phyloP scores from a whole-genome alignment of 306 rosid species.

The Rubus parviflorus region DNA sequence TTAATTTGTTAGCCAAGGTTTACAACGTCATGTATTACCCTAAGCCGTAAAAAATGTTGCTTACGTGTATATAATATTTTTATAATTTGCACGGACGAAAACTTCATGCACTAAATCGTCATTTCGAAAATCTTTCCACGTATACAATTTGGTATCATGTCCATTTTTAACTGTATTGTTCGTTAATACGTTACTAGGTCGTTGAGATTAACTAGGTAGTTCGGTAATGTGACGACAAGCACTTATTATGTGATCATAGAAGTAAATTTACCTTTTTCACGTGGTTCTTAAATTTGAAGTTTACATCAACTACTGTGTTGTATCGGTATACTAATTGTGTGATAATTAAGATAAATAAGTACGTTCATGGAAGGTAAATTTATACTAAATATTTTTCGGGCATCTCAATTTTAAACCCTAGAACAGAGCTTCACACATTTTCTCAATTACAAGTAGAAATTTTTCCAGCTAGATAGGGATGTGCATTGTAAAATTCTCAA shows the following conservation, averaged over 20 bases:
- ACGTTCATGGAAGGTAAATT: no score
- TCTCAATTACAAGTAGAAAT: not conserved
- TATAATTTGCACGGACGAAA: not conserved
- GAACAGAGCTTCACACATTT: not conserved
- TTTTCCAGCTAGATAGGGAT: no score
- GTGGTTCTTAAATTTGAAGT: not conserved
- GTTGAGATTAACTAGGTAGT: not conserved
- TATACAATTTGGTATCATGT: not conserved
- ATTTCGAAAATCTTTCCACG: not conserved
- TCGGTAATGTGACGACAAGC: not conserved
- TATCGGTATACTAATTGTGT: not conserved
- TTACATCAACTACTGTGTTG: not conserved
- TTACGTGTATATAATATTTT: not conserved
- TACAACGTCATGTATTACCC: not conserved
- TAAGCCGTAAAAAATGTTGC: not conserved
- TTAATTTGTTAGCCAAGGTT: not conserved
- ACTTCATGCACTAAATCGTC: not conserved
- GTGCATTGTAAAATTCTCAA: no score
- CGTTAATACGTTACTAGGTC: not conserved
- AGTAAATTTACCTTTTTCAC: not conserved
- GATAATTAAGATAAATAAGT: not conserved
- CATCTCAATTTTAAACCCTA: not conserved
- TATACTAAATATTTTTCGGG: no score
- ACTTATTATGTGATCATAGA: not conserved
- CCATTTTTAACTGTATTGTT: not conserved